Evolutionary conservation across 2,329 filamentous ascomycete species (phyloP).

Genomic region (Cladosporium colombiae): DNA sequence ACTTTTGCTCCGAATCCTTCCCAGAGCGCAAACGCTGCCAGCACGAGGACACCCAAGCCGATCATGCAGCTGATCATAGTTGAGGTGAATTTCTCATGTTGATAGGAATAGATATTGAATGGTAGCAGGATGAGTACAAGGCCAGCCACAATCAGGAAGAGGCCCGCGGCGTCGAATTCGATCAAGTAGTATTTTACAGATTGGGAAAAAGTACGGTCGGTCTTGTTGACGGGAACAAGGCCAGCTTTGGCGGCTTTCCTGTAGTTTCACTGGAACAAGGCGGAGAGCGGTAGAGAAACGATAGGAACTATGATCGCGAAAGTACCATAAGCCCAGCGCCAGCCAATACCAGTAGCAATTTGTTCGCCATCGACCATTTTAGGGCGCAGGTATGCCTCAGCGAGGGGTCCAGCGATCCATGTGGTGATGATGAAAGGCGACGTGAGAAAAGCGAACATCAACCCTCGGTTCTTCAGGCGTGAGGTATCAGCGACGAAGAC

Average conservation of each 20-base stretch:
- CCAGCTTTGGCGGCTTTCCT: slow-evolving; percentile 60
- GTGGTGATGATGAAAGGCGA: slow-evolving; percentile 68
- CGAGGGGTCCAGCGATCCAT: slow-evolving; percentile 55
- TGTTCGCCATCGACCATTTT: not conserved
- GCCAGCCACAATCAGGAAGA: slow-evolving; percentile 62
- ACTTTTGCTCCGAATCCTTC: slow-evolving; percentile 43
- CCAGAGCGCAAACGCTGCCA: slow-evolving; percentile 42
- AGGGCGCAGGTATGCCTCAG: slow-evolving; percentile 27
- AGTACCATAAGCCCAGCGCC: slow-evolving; percentile 68
- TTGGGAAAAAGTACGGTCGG: slow-evolving; percentile 50
- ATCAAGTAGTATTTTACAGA: slow-evolving; percentile 56
- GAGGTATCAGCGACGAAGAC: slow-evolving; percentile 71
- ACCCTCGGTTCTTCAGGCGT: slow-evolving; percentile 62
- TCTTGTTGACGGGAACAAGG: slow-evolving; percentile 46
- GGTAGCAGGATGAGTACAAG: slow-evolving; percentile 67
- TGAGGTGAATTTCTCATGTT: slow-evolving; percentile 38
- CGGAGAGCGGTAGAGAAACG: slow-evolving; percentile 61
- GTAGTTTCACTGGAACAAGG: slow-evolving; percentile 60
- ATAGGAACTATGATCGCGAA: slow-evolving; percentile 66
- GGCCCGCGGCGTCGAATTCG: slow-evolving; percentile 66
- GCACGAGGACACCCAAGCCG: slow-evolving; percentile 39
- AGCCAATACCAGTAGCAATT: slow-evolving; percentile 40
- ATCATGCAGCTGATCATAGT: slow-evolving; percentile 45
- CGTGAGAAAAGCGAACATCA: slow-evolving; percentile 63
- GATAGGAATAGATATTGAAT: slow-evolving; percentile 54